A percentile compares a stretch with the other conserved stretches of the same genome.
These are phyloP conservation scores for Aspergillus sclerotioniger DNA, from an alignment of 495 filamentous ascomycete genomes.

Conservation along the genomic window DNA sequence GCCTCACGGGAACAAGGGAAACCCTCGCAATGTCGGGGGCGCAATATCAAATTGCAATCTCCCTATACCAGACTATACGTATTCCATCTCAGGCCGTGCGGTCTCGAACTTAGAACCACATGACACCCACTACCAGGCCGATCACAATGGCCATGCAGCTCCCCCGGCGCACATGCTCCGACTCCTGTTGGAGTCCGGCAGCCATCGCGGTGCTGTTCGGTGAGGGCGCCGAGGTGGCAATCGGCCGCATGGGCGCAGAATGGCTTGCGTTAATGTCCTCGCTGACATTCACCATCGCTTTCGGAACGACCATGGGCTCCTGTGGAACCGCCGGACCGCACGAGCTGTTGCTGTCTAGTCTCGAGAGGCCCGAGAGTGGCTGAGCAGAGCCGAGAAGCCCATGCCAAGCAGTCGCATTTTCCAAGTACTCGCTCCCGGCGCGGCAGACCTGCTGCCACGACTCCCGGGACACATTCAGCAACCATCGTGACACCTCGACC, in stretches of 20 bases:
- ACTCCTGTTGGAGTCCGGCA: conserved; percentile 22
- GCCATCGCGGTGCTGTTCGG: conserved; percentile 12
- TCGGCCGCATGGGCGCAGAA: background rate
- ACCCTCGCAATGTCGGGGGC: background rate
- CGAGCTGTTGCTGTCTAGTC: background rate
- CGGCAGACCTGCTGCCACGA: conserved; percentile 41
- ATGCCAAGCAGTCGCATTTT: conserved; percentile 7
- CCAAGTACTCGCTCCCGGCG: conserved; percentile 16
- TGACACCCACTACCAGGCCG: conserved; percentile 39
- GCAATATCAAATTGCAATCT: background rate
- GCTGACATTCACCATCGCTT: conserved; percentile 3
- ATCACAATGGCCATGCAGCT: conserved; percentile 47
- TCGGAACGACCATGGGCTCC: background rate
- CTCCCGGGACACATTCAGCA: conserved; percentile 14
- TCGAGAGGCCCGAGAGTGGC: background rate
- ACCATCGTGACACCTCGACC: background rate
- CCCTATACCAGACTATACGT: background rate
- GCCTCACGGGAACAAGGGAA: background rate
- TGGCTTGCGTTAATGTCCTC: background rate
- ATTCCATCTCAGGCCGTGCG: background rate
- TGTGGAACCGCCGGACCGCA: background rate
- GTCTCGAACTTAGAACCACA: conserved; percentile 35
- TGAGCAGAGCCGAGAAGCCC: background rate
- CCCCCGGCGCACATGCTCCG: conserved; percentile 31
- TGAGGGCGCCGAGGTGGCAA: conserved; percentile 1